Conservation (phyloP, 768 basidiomycete species). For the Termitomyces bulborhizus region DNA sequence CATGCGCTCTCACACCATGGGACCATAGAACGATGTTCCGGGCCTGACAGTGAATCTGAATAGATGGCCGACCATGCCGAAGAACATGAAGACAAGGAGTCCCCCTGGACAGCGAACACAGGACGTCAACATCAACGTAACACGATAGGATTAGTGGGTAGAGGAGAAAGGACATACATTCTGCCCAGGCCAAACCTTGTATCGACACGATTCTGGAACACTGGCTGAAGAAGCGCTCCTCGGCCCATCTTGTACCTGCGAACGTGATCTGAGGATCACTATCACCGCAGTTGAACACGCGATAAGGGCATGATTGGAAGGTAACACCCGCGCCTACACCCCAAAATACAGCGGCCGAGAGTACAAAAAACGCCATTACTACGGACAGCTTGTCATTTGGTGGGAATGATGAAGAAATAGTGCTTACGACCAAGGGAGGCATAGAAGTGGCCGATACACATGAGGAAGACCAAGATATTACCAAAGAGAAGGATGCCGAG, state of each 20-base stretch:
- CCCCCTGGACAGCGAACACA: not conserved
- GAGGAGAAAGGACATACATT: conserved; percentile 1
- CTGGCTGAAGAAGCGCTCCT: conserved; percentile 11
- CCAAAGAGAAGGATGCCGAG: conserved; percentile 9
- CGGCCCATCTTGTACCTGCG: conserved; percentile 3
- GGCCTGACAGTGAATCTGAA: conserved; percentile 2
- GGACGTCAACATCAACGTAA: not conserved
- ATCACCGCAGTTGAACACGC: conserved; percentile 6
- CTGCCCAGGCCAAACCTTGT: conserved; percentile 10
- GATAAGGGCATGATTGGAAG: conserved; percentile 9
- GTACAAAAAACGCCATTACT: conserved; percentile 9
- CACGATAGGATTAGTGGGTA: no score
- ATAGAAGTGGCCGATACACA: conserved; percentile 11
- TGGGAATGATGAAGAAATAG: not conserved
- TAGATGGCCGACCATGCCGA: conserved; percentile 7
- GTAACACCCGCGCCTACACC: conserved; percentile 8
- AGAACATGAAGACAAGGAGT: conserved; percentile 8
- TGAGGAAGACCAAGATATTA: conserved; percentile 6
- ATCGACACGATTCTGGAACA: conserved; percentile 12
- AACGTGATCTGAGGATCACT: conserved; percentile 2
- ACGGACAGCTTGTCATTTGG: not conserved
- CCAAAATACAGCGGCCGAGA: conserved; percentile 11
- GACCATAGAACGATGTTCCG: conserved; percentile 7
- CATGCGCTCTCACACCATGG: not conserved
- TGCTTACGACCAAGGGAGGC: conserved; percentile 2